These are phyloP conservation scores for Venturia carpophila DNA, from an alignment of 2,329 filamentous ascomycete species.

Conservation along the genomic window DNA sequence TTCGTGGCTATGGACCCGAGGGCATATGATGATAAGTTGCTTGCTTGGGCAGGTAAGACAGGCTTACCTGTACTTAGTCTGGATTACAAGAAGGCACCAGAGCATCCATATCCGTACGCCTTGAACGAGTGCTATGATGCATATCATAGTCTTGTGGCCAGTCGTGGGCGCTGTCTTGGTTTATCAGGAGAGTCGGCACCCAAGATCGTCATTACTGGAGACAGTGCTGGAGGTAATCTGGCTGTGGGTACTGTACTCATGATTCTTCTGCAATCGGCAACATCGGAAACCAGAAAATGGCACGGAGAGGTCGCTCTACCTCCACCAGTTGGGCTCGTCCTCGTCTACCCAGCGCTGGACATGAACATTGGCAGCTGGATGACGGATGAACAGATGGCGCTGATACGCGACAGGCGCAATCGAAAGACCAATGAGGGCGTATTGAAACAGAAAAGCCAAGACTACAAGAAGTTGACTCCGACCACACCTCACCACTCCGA, in stretches of 20 bases:
- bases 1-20: constrained; percentile 97
- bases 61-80: constrained; percentile 84
- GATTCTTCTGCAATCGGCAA: constrained; percentile 72
- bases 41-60: constrained; percentile 84
- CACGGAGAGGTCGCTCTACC: constrained; percentile 51
- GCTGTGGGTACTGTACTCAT: constrained; percentile 77
- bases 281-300: constrained; percentile 48
- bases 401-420: constrained; percentile 77
- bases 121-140: constrained; percentile 84
- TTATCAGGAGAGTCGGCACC: constrained; percentile 59
- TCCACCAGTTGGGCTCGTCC: constrained; percentile 72
- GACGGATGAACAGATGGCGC: constrained; percentile 93
- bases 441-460: constrained; percentile 74
- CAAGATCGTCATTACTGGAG: constrained; percentile 65
- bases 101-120: constrained; percentile 77
- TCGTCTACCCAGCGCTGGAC: constrained; percentile 85
- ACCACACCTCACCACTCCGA: constrained; percentile 77
- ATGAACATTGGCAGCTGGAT: constrained; percentile 99
- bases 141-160: constrained; percentile 66
- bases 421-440: constrained; percentile 72
- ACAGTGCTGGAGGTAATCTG: constrained; percentile 76
- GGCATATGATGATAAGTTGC: constrained; percentile 85
- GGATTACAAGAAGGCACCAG: constrained; percentile 83
- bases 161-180: constrained; percentile 66
- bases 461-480: constrained; percentile 73